phyloP scores from a whole-genome alignment of 2,329 filamentous ascomycete genomes.

The Claviceps fusiformis region DNA sequence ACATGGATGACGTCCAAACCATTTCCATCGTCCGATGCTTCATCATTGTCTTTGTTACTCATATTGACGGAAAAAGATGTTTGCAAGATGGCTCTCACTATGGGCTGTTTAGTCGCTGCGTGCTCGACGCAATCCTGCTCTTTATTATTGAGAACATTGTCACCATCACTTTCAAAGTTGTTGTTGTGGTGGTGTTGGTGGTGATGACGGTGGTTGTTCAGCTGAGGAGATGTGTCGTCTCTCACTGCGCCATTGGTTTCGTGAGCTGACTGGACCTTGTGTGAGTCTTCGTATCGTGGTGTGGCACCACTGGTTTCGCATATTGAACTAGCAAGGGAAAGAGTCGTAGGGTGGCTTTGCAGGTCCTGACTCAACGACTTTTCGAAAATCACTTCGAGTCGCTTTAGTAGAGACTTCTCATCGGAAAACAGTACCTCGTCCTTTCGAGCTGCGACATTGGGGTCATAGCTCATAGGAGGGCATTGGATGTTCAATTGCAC shows the following conservation, averaged over 20 bases:
- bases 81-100: constrained; percentile 12
- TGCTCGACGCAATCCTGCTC: not conserved
- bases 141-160: not conserved
- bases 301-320: not conserved
- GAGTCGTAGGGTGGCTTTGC: not conserved
- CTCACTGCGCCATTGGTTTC: not conserved
- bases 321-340: not conserved
- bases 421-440: constrained; percentile 57
- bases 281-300: not conserved
- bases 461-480: constrained; percentile 50
- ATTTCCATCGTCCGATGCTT: constrained; percentile 15
- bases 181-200: not conserved
- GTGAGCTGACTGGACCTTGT: not conserved
- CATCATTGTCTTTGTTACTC: constrained; percentile 17
- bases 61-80: constrained; percentile 19
- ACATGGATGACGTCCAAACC: constrained; percentile 12
- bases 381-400: constrained; percentile 32
- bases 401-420: constrained; percentile 28
- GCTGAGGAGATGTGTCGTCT: not conserved
- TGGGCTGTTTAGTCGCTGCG: not conserved
- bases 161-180: not conserved
- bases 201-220: not conserved
- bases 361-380: constrained; percentile 20
- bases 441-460: constrained; percentile 59
- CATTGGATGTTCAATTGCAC: constrained; percentile 51